Conservation (phyloP, 495 filamentous ascomycete species). For the Xylona heveae region DNA sequence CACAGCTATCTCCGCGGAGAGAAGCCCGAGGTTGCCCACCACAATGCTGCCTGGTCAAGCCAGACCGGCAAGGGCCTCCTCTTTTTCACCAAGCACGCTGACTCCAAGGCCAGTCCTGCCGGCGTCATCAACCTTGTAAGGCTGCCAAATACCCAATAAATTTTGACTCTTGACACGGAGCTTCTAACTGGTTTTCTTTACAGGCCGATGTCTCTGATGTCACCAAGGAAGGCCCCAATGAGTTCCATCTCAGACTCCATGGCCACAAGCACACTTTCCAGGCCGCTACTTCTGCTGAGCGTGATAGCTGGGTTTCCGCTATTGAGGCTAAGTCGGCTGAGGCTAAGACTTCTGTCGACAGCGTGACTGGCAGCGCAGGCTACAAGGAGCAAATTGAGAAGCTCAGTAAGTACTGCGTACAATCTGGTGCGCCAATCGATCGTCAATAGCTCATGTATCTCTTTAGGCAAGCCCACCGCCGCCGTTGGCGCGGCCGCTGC, state of each 20-base stretch:
- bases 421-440: too few relatives aligned
- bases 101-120: conserved; percentile 57
- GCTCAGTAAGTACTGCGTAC: conserved; percentile 3
- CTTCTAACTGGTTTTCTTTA: conserved; percentile 6
- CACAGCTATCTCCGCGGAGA: conserved; percentile 59
- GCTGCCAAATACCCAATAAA: too few relatives aligned
- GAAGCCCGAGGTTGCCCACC: conserved; percentile 63
- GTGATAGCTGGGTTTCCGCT: conserved; percentile 73
- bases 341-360: conserved; percentile 51
- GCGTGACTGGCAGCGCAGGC: conserved; percentile 46
- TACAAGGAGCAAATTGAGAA: conserved; percentile 27
- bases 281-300: conserved; percentile 47
- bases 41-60: conserved; percentile 66
- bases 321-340: conserved; percentile 55
- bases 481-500: not conserved
- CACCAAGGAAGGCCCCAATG: conserved; percentile 43
- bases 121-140: conserved; percentile 74
- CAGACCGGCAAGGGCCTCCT: conserved; percentile 92
- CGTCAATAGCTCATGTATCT: not conserved
- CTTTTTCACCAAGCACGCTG: conserved; percentile 72
- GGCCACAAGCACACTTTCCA: conserved; percentile 85
- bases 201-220: conserved; percentile 73
- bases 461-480: conserved; percentile 3
- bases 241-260: conserved; percentile 67
- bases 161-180: not conserved